Base-by-base conservation (phyloP, 2,329 filamentous ascomycete genomes). In the Verticillium klebahnii region DNA sequence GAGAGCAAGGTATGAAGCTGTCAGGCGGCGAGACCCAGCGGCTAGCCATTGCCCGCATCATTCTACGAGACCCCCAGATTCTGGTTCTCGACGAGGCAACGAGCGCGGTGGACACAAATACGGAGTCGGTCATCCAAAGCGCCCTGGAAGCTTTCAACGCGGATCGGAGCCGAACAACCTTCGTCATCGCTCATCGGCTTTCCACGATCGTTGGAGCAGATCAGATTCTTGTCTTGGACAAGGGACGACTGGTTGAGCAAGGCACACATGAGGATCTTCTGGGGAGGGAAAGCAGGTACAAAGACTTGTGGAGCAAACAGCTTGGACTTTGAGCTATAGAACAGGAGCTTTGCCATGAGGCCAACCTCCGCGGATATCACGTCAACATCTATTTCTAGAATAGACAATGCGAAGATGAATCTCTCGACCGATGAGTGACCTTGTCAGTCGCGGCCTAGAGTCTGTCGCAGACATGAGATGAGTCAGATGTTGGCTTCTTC, bases 11-110 rank as follows among this genome's bases (percentile, higher is more conserved):
- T 54, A 76, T 83, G 74, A 87, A 86, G 76, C 74, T 90, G 2
- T 89, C 87, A 4, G 87, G 87, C 1, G 87, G 87, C 29, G 87
- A 90, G 69, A 74, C 89, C 6, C 87, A 90, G 68, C 83, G 87
- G 56, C 81, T 89, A 32, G 87, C 87, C 5, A 89, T 89, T 69
- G 87, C 87, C 8, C 85, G 90, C 31, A 89, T 90, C 1, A 83
- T 94, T 57, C 77, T 93, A 66, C 91, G 91, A 73, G 83, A 85
- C 62, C 90, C 91, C 0, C 87, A 91, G 61, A 87, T 93, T 63
- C 85, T 94, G 11, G 81, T 94, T 45, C 81, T 94, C 1, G 91
- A 94, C 66, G 91, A 93, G 73, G 88, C 91, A 1, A 93, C 92
- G 4, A 92, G 89, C 40, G 88, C 90, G 7, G 87, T 94, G 62